Conservation (phyloP, 2,329 filamentous ascomycete genomes). For the Verticillium nonalfalfae region DNA sequence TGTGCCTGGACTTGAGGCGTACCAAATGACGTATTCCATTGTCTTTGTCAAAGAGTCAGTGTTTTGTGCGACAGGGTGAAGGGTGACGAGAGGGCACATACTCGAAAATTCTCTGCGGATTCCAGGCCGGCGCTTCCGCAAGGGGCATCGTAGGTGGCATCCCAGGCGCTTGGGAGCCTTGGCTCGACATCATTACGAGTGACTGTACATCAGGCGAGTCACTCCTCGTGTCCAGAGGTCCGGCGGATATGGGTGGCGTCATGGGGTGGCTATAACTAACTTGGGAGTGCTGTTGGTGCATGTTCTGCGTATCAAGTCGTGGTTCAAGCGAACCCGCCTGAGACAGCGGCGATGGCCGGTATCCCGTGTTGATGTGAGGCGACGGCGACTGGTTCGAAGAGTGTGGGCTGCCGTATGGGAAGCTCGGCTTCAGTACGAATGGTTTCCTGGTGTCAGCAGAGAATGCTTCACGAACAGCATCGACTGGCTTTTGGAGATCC, state of each 20-base stretch:
- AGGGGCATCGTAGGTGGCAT: constrained; percentile 51
- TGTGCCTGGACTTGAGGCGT: constrained; percentile 49
- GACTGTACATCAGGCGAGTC: constrained; percentile 69
- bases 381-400: constrained; percentile 59
- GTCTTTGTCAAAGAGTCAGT: constrained; percentile 44
- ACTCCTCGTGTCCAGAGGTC: constrained; percentile 67
- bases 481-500: constrained; percentile 84
- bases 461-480: constrained; percentile 84
- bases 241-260: constrained; percentile 72
- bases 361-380: constrained; percentile 43
- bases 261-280: constrained; percentile 71
- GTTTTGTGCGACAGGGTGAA: neutral
- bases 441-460: constrained; percentile 79
- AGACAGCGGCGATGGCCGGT: constrained; percentile 35
- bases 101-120: constrained; percentile 85
- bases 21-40: constrained; percentile 95
- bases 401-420: constrained; percentile 78
- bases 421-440: constrained; percentile 82
- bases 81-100: neutral
- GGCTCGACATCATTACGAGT: constrained; percentile 61
- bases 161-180: constrained; percentile 46
- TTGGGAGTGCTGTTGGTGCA: constrained; percentile 44
- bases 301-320: constrained; percentile 44
- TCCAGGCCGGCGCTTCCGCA: constrained; percentile 66
- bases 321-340: constrained; percentile 45